These are phyloP conservation scores for Cladophialophora carrionii DNA, from an alignment of 2,329 filamentous ascomycete genomes.

Conservation along the genomic window DNA sequence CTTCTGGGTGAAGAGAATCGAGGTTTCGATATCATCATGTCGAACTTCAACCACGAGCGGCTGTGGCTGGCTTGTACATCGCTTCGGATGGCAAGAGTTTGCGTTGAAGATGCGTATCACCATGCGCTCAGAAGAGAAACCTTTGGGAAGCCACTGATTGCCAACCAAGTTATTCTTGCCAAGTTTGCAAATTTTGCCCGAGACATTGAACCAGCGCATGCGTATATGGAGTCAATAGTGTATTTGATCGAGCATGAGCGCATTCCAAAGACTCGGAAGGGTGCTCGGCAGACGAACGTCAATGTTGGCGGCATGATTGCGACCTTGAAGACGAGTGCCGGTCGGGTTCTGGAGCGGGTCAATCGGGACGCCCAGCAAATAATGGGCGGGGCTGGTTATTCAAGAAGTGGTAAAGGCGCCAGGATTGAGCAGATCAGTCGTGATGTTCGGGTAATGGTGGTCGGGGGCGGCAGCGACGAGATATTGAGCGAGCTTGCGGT, in stretches of 20 bases:
- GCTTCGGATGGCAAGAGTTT: conserved; percentile 62
- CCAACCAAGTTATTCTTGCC: conserved; percentile 60
- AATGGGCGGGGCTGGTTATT: conserved; percentile 72
- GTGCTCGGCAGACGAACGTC: background rate
- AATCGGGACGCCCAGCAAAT: conserved; percentile 61
- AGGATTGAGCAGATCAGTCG: conserved; percentile 67
- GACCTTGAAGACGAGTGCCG: conserved; percentile 66
- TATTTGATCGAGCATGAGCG: conserved; percentile 30
- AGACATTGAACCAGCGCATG: conserved; percentile 60
- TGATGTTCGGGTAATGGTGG: conserved; percentile 64
- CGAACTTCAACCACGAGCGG: conserved; percentile 62
- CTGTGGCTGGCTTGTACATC: conserved; percentile 61
- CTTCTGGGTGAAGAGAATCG: conserved; percentile 78
- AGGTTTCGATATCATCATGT: conserved; percentile 34
- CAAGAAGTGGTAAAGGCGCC: conserved; percentile 69
- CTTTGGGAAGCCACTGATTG: conserved; percentile 60
- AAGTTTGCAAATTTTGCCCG: conserved; percentile 60
- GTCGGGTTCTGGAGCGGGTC: conserved; percentile 57
- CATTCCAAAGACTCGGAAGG: conserved; percentile 10
- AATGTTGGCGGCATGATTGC: conserved; percentile 70
- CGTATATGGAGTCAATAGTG: conserved; percentile 48
- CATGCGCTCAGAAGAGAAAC: conserved; percentile 59
- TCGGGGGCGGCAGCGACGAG: conserved; percentile 72
- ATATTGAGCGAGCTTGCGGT: conserved; percentile 72
- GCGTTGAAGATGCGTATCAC: conserved; percentile 56